Evolutionary conservation across 352 stramenopile genomes (phyloP), one percentile per base, ranked within the genome.

Genomic region (Plasmopara viticola): DNA sequence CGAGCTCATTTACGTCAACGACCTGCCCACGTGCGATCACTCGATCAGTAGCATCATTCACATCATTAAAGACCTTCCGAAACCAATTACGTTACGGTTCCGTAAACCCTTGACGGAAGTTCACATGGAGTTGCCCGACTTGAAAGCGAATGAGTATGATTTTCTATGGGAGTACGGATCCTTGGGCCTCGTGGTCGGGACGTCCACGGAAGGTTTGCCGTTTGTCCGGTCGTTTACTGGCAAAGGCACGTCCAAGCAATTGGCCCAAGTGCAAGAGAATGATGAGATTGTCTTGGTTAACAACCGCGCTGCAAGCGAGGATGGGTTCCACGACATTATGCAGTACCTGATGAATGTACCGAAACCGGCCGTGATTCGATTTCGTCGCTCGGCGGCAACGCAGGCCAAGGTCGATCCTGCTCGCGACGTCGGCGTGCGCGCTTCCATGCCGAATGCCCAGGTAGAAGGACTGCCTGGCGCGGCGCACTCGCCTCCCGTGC

Each of bases 251-350:
- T 93, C 79, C 1, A 69, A 69, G 18, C 76, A 93, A 43, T 60
- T 93, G 5, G 45, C 62, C 6, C 66, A 87, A 9, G 80, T 93
- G 5, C 71, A 82, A 49, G 70, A 83, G 56, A 80, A 84, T 40
- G 82, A 93, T 48, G 78, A 90, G 64, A 87, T 93, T 56, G 65
- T 90, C 35, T 69, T 90, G 55, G 81, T 93, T 42, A 93, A 93
- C 53, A 68, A 90, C 48, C 61, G 49, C 17, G 70, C 62, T 12
- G 63, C 75, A 10, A 53, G 62, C 30, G 61, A 82, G 6, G 59
- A 72, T 44, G 82, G 80, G 35, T 93, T 93, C 53, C 70, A 73
- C 2, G 73, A 84, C 59, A 86, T 60, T n/a, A 90, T 93, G 78
- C 70, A 84, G 50, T 88, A 87, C 61, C 79, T 93, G 62, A 89